Base-by-base conservation (phyloP, 2,329 filamentous ascomycete genomes). In the Hawksworthiomyces lignivorus region DNA sequence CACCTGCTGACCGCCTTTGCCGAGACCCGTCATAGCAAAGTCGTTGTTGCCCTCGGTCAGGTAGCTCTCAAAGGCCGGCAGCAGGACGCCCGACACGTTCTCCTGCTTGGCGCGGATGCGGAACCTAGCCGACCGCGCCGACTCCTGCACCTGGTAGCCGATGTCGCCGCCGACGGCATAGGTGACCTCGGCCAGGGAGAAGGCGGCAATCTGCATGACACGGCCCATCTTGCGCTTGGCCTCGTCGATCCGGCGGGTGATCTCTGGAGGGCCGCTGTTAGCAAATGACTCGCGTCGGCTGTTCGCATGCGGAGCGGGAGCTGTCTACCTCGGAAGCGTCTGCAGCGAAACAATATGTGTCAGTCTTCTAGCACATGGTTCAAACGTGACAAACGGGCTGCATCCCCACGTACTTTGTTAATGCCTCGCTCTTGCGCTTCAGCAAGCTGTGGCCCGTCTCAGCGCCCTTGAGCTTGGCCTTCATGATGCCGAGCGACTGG, bases 211-310 rank as follows among this genome's bases (percentile, higher is more conserved):
- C 64, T 97, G 90, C 92, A 98, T 98, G 28, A 98, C 92, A 26
- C 90, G 80, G 44, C 92, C 92, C 90, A 98, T 98, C 72, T 98
- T 98, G 55, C 89, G 85, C 68, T 98, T 98, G 31, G 92, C 92
- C 64, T 98, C 92, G 69, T 98, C 90, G 65, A 98, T 98, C 58
- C 92, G 84, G 62, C 82, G 80, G 37, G 92, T 96, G 57, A 98
- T 98, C 57, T 98, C 92, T 87, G 24, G 15, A 42, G 18, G 41
- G 47, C 27, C 0, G 7, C 14, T 14, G 29, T 14, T 21, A 9
- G 11, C 30, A 8, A 34, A 8, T 26, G 2, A 9, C 15, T 26
- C 33, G 21, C 7, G 7, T 12, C 24, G 12, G 29, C 18, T 32
- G 8, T 38, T 22, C 7, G 15, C 17, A 52, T 17, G 17, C 26